Evolutionary conservation across 106 monocot species (phyloP).

Genomic region (Phalaenopsis equestris): DNA sequence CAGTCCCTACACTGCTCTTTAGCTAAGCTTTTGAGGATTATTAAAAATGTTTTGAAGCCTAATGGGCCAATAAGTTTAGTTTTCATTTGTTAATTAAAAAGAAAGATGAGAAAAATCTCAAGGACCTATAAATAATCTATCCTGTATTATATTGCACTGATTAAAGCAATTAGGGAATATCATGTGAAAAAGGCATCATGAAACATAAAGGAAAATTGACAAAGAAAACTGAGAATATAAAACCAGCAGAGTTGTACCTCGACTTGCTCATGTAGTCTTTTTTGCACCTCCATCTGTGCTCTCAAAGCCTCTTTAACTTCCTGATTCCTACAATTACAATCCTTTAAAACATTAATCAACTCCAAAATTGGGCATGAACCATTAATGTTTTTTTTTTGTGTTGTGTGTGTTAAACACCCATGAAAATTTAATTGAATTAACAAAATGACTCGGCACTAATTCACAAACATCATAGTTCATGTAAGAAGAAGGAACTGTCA

Average conservation of each 20-base stretch:
- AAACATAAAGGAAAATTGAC: neutral
- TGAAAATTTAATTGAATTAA: neutral
- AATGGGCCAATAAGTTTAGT: neutral
- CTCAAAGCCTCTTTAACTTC: constrained; percentile 96
- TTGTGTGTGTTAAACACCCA: too few relatives aligned
- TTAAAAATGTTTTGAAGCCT: neutral
- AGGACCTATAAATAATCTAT: neutral
- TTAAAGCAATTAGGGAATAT: neutral
- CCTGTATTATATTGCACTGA: neutral
- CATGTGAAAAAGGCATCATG: neutral
- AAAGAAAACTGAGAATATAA: neutral
- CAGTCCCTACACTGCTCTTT: neutral
- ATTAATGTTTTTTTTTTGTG: neutral
- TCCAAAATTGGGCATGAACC: neutral
- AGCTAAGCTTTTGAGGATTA: neutral
- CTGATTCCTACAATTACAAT: constrained; percentile 43
- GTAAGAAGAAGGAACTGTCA: constrained; percentile 1
- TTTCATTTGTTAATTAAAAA: neutral
- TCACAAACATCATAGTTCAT: neutral
- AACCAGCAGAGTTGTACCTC: constrained; percentile 47
- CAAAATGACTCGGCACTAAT: neutral
- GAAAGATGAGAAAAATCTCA: neutral
- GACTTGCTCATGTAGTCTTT: constrained; percentile 91
- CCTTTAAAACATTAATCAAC: neutral
- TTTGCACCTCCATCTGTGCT: constrained; percentile 93